Percentiles rank a stretch among this genome's conserved stretches.
These are phyloP conservation scores for Eucalyptus melliodora DNA, from an alignment of 345 rosid genomes.

Conservation along the genomic window DNA sequence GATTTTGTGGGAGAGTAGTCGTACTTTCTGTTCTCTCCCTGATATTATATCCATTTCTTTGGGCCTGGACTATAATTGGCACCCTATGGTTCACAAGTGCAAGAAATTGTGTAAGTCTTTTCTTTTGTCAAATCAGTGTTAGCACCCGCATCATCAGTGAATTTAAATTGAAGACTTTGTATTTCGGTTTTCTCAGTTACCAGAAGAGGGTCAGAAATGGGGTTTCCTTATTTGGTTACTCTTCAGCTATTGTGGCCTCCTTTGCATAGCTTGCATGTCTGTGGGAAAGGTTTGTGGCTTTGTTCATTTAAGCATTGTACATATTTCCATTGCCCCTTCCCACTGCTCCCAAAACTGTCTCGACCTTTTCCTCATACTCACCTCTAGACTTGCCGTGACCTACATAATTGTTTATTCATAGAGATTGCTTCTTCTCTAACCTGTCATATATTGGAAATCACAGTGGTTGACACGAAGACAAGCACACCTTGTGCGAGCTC, in stretches of 20 bases:
- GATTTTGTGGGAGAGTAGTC: constrained; percentile 83
- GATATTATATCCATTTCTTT: constrained; percentile 80
- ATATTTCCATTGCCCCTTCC: not conserved
- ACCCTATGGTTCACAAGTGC: constrained; percentile 82
- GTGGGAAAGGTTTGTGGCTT: constrained; percentile 44
- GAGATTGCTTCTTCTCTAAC: not conserved
- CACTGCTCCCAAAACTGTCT: not conserved
- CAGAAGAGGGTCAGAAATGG: constrained; percentile 94
- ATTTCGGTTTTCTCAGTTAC: constrained; percentile 41
- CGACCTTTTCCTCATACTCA: not conserved
- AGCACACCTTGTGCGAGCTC: constrained; percentile 75
- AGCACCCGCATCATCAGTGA: not conserved
- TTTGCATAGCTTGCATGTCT: constrained; percentile 77
- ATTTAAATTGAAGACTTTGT: not conserved
- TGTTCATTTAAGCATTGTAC: not conserved
- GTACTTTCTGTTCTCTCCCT: constrained; percentile 69
- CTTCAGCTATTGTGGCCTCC: constrained; percentile 91
- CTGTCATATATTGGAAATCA: not conserved
- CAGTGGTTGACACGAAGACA: constrained; percentile 90
- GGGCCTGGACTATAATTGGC: constrained; percentile 95
- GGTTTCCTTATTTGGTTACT: constrained; percentile 95
- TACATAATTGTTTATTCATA: not conserved
- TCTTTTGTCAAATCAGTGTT: not conserved
- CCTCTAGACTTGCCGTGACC: not conserved
- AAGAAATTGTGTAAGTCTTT: constrained; percentile 58